Evolutionary conservation across 495 filamentous ascomycete genomes (phyloP), one percentile per base, ranked within the genome.

Genomic region (Tuber microsphaerosporum): DNA sequence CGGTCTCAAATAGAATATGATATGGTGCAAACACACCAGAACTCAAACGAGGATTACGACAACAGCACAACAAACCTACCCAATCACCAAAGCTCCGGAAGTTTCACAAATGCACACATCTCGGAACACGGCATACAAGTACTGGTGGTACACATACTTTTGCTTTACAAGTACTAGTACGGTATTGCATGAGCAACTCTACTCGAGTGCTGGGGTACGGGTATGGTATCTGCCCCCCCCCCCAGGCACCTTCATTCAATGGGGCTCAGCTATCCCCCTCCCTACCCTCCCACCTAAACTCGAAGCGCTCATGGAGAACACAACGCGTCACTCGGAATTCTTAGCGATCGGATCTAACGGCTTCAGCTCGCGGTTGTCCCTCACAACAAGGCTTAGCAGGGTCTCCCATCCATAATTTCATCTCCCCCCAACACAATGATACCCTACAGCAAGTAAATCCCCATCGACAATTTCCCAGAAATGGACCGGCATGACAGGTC

Each of bases 291-390:
- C 51, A n/a, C 51, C 51, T 8, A 31, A 61, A 61, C 10, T 16
- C 12, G n/a, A 16, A 31, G 51, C n/a, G 26, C 10, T 12, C 26
- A 5, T 31, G 51, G 51, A 31, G 51, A 26, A 31, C 51, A 61
- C 51, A n/a, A 61, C 26, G 51, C 51, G n/a, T 61, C 51, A 61
- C 51, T 61, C 51, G 51, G 51, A 61, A 61, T 61, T 61, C 51
- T 2, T 31, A 31, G 51, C 51, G 51, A 31, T n/a, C 51, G 51
- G 51, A 61, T 61, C 51, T 26, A 31, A 31, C 51, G 51, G 51
- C 51, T 61, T 61, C 51, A 61, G 51, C 51, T 56, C 22, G 51
- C n/a, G 51, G 22, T 56, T 56, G 14, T 56, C 22, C 51, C 51
- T 56, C 51, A 56, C 6, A 56, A 26, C 2, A 26, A 26, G 51